phyloP scores from a whole-genome alignment of 805 yeast genomes.

The Cyberlindnera veronae region DNA sequence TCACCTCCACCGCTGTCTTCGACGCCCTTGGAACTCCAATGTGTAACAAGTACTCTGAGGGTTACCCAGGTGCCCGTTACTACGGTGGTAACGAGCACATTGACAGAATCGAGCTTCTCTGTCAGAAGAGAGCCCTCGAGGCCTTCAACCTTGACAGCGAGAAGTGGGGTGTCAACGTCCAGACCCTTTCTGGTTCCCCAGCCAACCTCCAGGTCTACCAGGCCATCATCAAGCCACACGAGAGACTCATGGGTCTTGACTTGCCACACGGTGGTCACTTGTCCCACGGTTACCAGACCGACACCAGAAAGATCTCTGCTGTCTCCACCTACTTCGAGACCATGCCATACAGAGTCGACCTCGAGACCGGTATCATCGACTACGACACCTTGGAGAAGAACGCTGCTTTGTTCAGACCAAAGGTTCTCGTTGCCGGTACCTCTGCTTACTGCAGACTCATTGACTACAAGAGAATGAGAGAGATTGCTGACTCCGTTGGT shows the following conservation, averaged over 20 bases:
- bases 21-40: conserved; percentile 92
- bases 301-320: conserved; percentile 87
- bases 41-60: conserved; percentile 98
- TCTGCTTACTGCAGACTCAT: conserved; percentile 96
- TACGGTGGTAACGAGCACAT: conserved; percentile 97
- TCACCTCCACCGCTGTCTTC: conserved; percentile 92
- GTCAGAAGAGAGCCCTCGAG: conserved; percentile 90
- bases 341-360: conserved; percentile 95
- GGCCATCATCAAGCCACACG: conserved; percentile 93
- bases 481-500: conserved; percentile 95
- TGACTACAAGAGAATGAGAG: conserved; percentile 94
- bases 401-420: conserved; percentile 91
- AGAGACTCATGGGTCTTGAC: conserved; percentile 96
- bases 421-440: conserved; percentile 95
- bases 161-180: conserved; percentile 98
- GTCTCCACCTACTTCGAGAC: conserved; percentile 97
- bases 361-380: conserved; percentile 91
- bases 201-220: conserved; percentile 96
- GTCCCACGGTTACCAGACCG: conserved; percentile 98
- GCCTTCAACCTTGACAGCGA: conserved; percentile 79
- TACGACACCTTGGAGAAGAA: conserved; percentile 92
- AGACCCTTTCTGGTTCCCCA: conserved; percentile 94
- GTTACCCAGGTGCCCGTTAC: conserved; percentile 96
- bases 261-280: conserved; percentile 99
- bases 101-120: conserved; percentile 83